These are phyloP conservation scores for Rusavskia elegans DNA, from an alignment of 495 filamentous ascomycete species.

Conservation along the genomic window DNA sequence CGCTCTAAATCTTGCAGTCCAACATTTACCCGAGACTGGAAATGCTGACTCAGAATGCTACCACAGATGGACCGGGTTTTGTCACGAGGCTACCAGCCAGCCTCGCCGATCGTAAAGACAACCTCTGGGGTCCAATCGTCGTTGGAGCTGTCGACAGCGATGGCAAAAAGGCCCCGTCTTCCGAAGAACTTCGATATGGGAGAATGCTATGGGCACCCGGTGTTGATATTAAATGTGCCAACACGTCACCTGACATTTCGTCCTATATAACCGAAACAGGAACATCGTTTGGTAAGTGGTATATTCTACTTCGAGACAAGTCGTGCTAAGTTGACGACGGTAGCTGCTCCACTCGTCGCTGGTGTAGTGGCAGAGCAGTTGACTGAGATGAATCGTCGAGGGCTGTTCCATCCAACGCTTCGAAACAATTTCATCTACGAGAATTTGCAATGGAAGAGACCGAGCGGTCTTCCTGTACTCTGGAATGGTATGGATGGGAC, in stretches of 20 bases:
- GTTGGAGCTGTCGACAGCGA: background rate
- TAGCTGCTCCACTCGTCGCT: background rate
- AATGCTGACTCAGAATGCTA: background rate
- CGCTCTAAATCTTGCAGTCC: no score
- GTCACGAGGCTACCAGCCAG: background rate
- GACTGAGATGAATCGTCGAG: background rate
- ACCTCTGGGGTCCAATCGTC: background rate
- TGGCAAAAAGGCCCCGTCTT: background rate
- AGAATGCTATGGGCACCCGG: background rate
- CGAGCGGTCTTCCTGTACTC: background rate
- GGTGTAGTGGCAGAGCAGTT: background rate
- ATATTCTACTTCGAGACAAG: background rate
- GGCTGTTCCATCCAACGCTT: background rate
- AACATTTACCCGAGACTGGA: background rate
- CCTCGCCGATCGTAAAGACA: background rate
- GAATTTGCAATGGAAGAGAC: background rate
- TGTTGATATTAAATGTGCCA: background rate
- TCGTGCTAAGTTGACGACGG: background rate
- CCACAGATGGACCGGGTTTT: background rate
- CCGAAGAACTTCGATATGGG: background rate
- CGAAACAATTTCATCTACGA: background rate
- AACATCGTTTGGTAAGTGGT: background rate
- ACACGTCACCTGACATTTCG: background rate
- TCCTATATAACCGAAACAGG: background rate
- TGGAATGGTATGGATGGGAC: slow-evolving; percentile 1